A percentile compares a stretch with the other conserved stretches of the same genome.
Conservation (phyloP, 768 basidiomycete genomes). For the Boletus speciosus region DNA sequence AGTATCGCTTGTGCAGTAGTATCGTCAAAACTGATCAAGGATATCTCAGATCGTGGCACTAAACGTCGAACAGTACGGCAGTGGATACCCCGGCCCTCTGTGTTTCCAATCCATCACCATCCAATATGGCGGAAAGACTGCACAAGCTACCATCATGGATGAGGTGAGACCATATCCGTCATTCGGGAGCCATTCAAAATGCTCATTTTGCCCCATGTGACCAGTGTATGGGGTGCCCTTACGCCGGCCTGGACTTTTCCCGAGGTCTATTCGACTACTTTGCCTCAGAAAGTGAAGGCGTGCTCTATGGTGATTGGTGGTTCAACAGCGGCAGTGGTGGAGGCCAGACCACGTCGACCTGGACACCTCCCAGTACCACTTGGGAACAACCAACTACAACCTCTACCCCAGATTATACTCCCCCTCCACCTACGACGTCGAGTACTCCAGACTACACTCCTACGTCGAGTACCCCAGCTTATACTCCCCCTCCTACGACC, state of each 20-base stretch:
- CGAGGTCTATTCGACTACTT: constrained; percentile 65
- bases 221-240: constrained; percentile 67
- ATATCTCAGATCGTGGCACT: constrained; percentile 50
- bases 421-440: constrained; percentile 11
- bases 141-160: constrained; percentile 59
- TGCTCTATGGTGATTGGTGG: constrained; percentile 61
- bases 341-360: constrained; percentile 9
- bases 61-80: constrained; percentile 52
- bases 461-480: constrained; percentile 20
- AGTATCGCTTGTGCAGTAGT: constrained; percentile 15
- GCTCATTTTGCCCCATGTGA: background rate
- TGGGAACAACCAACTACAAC: constrained; percentile 23
- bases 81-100: constrained; percentile 58
- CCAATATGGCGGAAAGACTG: constrained; percentile 55
- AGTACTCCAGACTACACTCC: constrained; percentile 16
- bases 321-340: constrained; percentile 41
- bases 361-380: constrained; percentile 13
- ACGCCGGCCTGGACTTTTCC: constrained; percentile 65
- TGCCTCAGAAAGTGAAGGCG: constrained; percentile 43
- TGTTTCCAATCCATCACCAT: constrained; percentile 65
- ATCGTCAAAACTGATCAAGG: constrained; percentile 1
- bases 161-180: constrained; percentile 37
- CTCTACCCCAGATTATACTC: constrained; percentile 21
- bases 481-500: constrained; percentile 18
- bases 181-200: background rate